A percentile compares a stretch with the other conserved stretches of the same genome.
These are phyloP conservation scores for Eruca vesicaria DNA, from an alignment of 441 rosid species.

Conservation along the genomic window DNA sequence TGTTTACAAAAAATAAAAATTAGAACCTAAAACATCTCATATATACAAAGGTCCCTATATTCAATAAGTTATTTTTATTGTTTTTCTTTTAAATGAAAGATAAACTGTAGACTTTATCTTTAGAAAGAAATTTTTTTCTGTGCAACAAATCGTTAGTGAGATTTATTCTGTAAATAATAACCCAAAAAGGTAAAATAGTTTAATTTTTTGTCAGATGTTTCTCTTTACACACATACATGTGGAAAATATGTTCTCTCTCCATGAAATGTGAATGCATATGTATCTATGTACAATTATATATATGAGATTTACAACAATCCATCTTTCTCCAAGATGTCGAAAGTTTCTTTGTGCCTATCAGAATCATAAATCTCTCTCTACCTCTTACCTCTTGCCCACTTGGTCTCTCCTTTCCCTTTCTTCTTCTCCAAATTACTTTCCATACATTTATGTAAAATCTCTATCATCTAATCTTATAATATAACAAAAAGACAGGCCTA, in stretches of 20 bases:
- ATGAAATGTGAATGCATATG: constrained; percentile 4
- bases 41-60: no score
- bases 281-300: no score
- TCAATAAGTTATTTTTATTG: no score
- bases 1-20: no score
- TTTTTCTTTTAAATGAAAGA: no score
- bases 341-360: constrained; percentile 23
- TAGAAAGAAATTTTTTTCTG: no score
- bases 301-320: background rate
- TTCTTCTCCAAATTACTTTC: constrained; percentile 20
- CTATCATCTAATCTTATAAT: background rate
- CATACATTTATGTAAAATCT: background rate
- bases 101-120: no score
- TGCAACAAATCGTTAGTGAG: no score
- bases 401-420: constrained; percentile 30
- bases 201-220: constrained; percentile 5
- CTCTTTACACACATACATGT: constrained; percentile 1
- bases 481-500: background rate
- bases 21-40: no score
- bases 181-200: background rate
- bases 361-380: background rate
- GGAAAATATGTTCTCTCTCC: background rate
- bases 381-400: constrained; percentile 27
- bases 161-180: background rate
- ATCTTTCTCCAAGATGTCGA: constrained; percentile 2